Conservation (phyloP, 208 protist genomes). For the Endotrypanum monterogeii region DNA sequence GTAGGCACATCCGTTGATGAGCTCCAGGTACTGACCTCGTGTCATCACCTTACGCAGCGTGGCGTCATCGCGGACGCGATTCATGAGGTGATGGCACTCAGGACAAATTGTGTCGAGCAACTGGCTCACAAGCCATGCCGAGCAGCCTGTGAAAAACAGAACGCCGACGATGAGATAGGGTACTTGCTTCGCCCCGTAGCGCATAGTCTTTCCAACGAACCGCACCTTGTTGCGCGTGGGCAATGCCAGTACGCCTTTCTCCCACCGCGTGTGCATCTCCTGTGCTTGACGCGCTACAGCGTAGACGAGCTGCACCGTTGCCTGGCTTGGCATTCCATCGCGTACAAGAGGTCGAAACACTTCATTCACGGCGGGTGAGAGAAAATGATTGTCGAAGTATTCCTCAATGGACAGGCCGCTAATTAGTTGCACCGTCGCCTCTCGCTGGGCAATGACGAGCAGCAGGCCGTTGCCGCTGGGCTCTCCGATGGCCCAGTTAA, state of each 20-base stretch:
- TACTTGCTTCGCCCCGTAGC: constrained; percentile 60
- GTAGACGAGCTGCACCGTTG: constrained; percentile 85
- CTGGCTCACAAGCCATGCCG: constrained; percentile 64
- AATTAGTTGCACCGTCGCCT: constrained; percentile 82
- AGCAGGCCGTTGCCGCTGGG: constrained; percentile 77
- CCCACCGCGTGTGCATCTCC: constrained; percentile 76
- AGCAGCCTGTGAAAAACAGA: constrained; percentile 62
- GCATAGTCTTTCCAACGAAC: constrained; percentile 57
- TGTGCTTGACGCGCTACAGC: constrained; percentile 83
- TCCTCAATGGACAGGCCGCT: constrained; percentile 75
- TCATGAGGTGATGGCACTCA: constrained; percentile 69
- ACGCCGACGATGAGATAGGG: constrained; percentile 64
- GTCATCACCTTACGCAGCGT: constrained; percentile 65
- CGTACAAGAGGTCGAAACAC: constrained; percentile 85
- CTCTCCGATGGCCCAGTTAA: constrained; percentile 84
- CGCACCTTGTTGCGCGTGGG: constrained; percentile 74
- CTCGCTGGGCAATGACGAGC: constrained; percentile 77
- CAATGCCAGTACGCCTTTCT: constrained; percentile 56
- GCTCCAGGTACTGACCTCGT: constrained; percentile 77
- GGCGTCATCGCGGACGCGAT: constrained; percentile 71
- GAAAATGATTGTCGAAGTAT: constrained; percentile 78
- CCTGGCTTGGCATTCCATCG: constrained; percentile 78
- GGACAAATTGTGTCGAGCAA: constrained; percentile 81
- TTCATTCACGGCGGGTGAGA: constrained; percentile 67
- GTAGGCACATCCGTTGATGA: constrained; percentile 74